Evolutionary conservation across 2,329 filamentous ascomycete species (phyloP).

Genomic region (Penicillium sp.): DNA sequence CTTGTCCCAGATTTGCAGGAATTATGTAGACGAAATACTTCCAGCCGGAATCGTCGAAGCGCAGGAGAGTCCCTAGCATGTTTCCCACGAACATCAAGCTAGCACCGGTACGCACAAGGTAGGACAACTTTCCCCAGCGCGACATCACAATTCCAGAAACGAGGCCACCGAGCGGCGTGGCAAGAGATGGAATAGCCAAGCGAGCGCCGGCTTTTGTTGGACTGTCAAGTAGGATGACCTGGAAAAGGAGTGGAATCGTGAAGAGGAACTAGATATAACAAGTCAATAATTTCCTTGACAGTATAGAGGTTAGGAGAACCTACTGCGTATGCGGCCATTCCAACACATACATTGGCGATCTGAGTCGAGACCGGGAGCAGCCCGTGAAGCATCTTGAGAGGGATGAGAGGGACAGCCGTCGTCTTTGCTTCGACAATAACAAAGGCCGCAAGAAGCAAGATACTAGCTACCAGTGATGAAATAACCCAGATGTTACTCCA

Average conservation of each 20-base stretch:
- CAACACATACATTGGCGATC: conserved; percentile 56
- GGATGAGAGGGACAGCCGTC: conserved; percentile 43
- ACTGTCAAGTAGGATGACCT: conserved; percentile 40
- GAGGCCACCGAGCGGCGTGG: conserved; percentile 43
- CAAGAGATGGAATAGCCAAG: conserved; percentile 44
- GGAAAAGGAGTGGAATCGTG: conserved; percentile 45
- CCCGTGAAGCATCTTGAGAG: conserved; percentile 51
- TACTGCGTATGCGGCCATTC: conserved; percentile 59
- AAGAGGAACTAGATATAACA: conserved; percentile 40
- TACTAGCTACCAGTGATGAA: conserved; percentile 34
- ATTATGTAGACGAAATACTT: conserved; percentile 45
- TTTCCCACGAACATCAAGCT: conserved; percentile 45
- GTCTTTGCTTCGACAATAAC: conserved; percentile 40
- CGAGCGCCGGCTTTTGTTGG: conserved; percentile 43
- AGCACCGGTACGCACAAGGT: conserved; percentile 40
- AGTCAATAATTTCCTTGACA: neutral
- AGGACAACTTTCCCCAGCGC: conserved; percentile 42
- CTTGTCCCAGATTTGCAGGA: conserved; percentile 45
- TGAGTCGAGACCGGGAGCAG: conserved; percentile 52
- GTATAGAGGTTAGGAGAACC: conserved; percentile 23
- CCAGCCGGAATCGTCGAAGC: conserved; percentile 42
- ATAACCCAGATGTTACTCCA: conserved; percentile 44
- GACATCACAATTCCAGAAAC: conserved; percentile 47
- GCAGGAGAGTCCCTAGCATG: conserved; percentile 37
- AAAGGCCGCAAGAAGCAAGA: conserved; percentile 37